Conservation (phyloP, 345 rosid genomes). For the Bruguiera parviflora region DNA sequence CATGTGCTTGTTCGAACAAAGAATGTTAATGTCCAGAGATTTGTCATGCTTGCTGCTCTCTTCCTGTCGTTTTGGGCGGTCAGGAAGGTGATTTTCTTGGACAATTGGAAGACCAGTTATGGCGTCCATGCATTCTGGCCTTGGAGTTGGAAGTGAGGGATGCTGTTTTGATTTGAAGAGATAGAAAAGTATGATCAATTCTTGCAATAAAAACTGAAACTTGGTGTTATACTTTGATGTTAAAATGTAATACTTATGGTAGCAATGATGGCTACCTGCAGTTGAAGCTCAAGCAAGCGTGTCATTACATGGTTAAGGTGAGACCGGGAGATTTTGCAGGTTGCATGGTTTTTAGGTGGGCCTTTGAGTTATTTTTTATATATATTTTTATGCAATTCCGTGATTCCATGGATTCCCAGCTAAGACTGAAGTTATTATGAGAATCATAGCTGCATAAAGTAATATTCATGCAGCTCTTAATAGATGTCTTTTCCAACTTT, state of each 20-base stretch:
- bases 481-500: neutral
- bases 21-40: conserved; percentile 46
- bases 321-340: neutral
- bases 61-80: conserved; percentile 74
- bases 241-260: neutral
- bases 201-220: neutral
- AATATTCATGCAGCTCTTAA: neutral
- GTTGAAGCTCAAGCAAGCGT: neutral
- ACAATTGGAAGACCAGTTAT: conserved; percentile 91
- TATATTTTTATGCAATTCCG: neutral
- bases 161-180: no score
- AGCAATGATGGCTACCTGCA: neutral
- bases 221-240: neutral
- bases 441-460: neutral
- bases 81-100: conserved; percentile 62
- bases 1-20: conserved; percentile 55
- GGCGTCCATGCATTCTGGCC: conserved; percentile 84
- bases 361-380: neutral
- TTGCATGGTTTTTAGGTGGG: neutral
- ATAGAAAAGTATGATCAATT: neutral
- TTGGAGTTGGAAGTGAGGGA: conserved; percentile 38
- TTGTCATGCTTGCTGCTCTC: conserved; percentile 50
- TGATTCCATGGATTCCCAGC: neutral
- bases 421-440: neutral
- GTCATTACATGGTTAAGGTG: neutral